Base-by-base conservation (phyloP, 139 green algal species). In the Volvox africanus region DNA sequence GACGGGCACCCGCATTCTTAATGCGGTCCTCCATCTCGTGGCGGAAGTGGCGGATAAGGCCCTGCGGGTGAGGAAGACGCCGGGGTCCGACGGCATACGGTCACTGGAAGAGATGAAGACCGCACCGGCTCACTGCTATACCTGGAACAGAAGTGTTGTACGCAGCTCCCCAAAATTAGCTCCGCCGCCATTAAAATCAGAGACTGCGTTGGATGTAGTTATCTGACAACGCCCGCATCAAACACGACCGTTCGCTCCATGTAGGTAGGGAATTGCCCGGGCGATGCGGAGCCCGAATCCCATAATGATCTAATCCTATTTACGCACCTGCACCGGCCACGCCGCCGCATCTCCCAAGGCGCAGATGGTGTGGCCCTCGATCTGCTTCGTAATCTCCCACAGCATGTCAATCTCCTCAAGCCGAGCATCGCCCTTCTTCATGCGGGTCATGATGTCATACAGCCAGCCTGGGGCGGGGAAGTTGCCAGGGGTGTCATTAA, bases 401-500 rank as follows among this genome's bases (percentile, higher is more conserved):
- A 99, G 94, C 98, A 99, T 99, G 94, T 99, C 98, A 67, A 99
- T 99, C 95, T 99, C 98, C 96, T 99, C 98, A 88, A 99, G 50
- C 19, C 92, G 90, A 1, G 96, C 98, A 65, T 98, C 95, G 2
- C 97, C 96, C 92, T 95, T 93, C 30, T 89, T 94, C 96, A 98
- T 98, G 89, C 97, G 95, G 5, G 94, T 96, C 96, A 99, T 97
- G 90, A 99, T 96, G 94, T 98, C 96, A 84, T 97, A 98, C 89
- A 99, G 93, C 98, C 97, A 99, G 73, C 93, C 91, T 82, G 76
- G 3, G 14, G 55, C 21, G 33, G 32, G 33, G 32, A 82, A 14
- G 33, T 24, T 21, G 17, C 17, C 30, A 84, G 17, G 78, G 78
- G 28, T 73, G 65, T 11, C 6, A 28, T 73, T 3, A 73, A 73